phyloP scores from a whole-genome alignment of 2,329 filamentous ascomycete genomes.

The Meredithiella fracta region DNA sequence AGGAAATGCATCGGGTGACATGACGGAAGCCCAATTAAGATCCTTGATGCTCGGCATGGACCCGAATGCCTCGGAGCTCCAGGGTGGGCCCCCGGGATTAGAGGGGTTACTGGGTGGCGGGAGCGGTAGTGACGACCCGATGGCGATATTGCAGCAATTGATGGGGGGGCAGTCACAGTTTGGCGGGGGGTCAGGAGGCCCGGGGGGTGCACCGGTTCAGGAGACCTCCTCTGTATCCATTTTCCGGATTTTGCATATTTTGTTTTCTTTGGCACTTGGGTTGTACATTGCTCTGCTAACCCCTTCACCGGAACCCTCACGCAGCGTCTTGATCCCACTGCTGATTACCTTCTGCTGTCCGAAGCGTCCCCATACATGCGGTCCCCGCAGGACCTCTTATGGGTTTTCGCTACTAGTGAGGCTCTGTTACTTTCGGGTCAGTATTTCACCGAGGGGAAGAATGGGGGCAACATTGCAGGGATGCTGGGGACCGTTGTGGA shows the following conservation, averaged over 20 bases:
- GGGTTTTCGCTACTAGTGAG: slow-evolving; percentile 65
- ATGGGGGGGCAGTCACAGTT: slow-evolving; percentile 29
- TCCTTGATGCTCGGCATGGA: slow-evolving; percentile 48
- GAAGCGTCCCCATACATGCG: not conserved
- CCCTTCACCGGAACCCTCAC: slow-evolving; percentile 49
- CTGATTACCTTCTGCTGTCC: slow-evolving; percentile 18
- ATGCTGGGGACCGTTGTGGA: slow-evolving; percentile 46
- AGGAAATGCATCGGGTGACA: slow-evolving; percentile 18
- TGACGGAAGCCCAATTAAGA: slow-evolving; percentile 44
- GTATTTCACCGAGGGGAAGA: slow-evolving; percentile 43
- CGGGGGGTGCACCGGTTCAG: slow-evolving; percentile 22
- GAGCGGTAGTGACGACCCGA: slow-evolving; percentile 14
- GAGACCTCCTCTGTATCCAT: slow-evolving; percentile 29
- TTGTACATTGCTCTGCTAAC: slow-evolving; percentile 53
- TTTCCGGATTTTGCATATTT: slow-evolving; percentile 58
- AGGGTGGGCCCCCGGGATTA: slow-evolving; percentile 13
- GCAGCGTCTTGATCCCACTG: slow-evolving; percentile 31
- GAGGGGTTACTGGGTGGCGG: slow-evolving; percentile 2
- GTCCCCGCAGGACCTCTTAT: slow-evolving; percentile 42
- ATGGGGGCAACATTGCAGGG: slow-evolving; percentile 25
- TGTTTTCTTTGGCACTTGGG: slow-evolving; percentile 53
- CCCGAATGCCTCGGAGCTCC: slow-evolving; percentile 19
- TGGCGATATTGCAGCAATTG: slow-evolving; percentile 58
- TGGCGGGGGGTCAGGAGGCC: slow-evolving; percentile 11
- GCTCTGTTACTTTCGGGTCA: slow-evolving; percentile 53